Evolutionary conservation across 2,329 filamentous ascomycete species (phyloP).

Genomic region (Fusarium penzigii): DNA sequence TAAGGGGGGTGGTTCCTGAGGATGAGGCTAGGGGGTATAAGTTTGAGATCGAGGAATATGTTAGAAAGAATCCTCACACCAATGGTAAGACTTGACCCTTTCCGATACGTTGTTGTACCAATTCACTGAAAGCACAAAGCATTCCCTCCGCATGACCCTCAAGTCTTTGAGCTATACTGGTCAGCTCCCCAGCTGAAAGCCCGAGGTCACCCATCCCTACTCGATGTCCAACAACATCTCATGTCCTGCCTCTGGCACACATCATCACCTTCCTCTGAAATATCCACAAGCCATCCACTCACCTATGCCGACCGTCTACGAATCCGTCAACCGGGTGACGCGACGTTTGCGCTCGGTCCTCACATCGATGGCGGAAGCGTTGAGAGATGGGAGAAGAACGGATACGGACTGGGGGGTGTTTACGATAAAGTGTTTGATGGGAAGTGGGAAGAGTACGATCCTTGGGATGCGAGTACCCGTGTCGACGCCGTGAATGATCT

Average conservation of each 20-base stretch:
- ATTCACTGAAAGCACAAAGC: conserved; percentile 38
- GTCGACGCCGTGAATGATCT: conserved; percentile 70
- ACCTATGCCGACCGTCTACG: conserved; percentile 72
- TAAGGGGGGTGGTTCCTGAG: conserved; percentile 66
- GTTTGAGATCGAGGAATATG: conserved; percentile 63
- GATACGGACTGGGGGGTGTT: conserved; percentile 66
- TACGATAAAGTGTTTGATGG: conserved; percentile 76
- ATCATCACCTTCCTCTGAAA: conserved; percentile 47
- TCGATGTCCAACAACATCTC: conserved; percentile 61
- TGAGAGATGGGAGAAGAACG: conserved; percentile 71
- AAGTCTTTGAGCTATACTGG: conserved; percentile 79
- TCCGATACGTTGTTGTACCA: not conserved
- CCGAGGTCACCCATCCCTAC: conserved; percentile 64
- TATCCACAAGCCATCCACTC: conserved; percentile 57
- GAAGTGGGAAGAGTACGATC: conserved; percentile 77
- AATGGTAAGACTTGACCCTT: conserved; percentile 40
- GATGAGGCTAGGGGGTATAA: conserved; percentile 66
- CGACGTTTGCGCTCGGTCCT: conserved; percentile 69
- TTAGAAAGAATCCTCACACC: conserved; percentile 61
- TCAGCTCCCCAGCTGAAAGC: conserved; percentile 67
- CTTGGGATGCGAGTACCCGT: conserved; percentile 75
- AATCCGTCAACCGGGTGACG: conserved; percentile 71
- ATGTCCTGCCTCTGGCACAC: conserved; percentile 63
- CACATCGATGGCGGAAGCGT: conserved; percentile 75
- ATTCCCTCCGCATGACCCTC: conserved; percentile 66